Conservation (phyloP, 177 flowering plant species). For the Tripterygium wilfordii region DNA sequence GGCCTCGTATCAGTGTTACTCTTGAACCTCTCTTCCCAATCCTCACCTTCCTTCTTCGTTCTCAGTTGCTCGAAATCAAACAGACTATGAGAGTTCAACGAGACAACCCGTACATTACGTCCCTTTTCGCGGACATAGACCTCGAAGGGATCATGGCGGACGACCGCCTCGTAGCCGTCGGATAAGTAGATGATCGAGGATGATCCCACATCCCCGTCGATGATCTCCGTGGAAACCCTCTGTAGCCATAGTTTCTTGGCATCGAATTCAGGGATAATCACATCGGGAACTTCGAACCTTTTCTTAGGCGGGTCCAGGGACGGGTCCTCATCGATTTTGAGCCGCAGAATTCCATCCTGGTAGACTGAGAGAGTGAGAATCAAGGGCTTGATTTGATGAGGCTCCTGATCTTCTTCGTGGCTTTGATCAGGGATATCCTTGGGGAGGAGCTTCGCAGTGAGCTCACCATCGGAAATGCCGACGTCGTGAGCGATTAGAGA, state of each 20-base stretch:
- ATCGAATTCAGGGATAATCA: constrained; percentile 49
- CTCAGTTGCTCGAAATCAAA: constrained; percentile 93
- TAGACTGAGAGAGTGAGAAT: constrained; percentile 62
- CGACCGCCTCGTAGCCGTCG: constrained; percentile 67
- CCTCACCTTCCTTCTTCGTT: constrained; percentile 69
- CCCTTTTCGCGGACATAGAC: constrained; percentile 58
- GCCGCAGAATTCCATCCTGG: constrained; percentile 58
- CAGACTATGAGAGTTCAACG: constrained; percentile 76
- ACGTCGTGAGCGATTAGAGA: constrained; percentile 47
- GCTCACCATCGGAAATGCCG: constrained; percentile 57
- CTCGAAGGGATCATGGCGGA: constrained; percentile 81
- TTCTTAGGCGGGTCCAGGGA: constrained; percentile 49
- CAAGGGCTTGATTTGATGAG: constrained; percentile 40
- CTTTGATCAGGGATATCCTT: constrained; percentile 9
- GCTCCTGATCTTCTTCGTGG: constrained; percentile 2
- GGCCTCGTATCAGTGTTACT: constrained; percentile 82
- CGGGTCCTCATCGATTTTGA: constrained; percentile 77
- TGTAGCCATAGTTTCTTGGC: constrained; percentile 70
- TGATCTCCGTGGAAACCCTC: constrained; percentile 32
- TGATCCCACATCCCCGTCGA: constrained; percentile 29
- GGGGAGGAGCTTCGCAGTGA: constrained; percentile 60
- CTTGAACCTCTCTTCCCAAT: constrained; percentile 84
- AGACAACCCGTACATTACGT: constrained; percentile 34
- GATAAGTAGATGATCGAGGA: constrained; percentile 55
- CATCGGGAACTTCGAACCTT: constrained; percentile 86